Base-by-base conservation (phyloP, 2,329 filamentous ascomycete species). In the Endocalyx cinctus region DNA sequence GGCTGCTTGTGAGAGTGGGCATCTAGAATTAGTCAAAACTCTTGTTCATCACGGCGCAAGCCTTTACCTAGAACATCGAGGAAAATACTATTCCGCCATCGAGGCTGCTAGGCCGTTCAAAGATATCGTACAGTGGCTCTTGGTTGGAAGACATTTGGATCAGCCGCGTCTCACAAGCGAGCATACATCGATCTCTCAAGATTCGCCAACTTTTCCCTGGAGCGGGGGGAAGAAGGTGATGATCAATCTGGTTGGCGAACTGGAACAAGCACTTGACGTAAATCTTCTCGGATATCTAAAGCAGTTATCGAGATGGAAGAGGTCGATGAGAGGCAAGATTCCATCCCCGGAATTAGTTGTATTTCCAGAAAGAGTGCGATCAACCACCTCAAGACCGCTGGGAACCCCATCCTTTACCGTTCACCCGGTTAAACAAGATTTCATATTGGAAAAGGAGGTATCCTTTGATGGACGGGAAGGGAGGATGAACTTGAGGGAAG, bases 11-110 rank as follows among this genome's bases (percentile, higher is more conserved):
- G n/a, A n/a, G n/a, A n/a, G n/a, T n/a, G n/a, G 27, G 6, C 27
- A 14, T 6, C 18, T 7, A 14, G 27, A 29, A 6, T 8, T 6
- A 6, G 27, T 29, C 27, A 29, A 29, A 12, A 29, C n/a, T n/a
- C 27, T 29, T 12, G 27, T 29, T 10, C 27, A 17, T 12, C 27
- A 29, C 18, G 27, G 27, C 6, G 27, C 27, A 6, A 29, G 27
- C 16, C 13, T 29, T 14, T 10, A 29, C 15, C 15, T 29, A 5
- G 12, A 6, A 5, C 15, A 17, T 10, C 12, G 13, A 14, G 27
- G 27, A 17, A 17, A 29, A 10, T 29, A 5, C 27, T 29, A 29
- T 17, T 29, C 27, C 5, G 27, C 15, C 5, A 17, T 29, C 6
- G 27, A 14, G n/a, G 27, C 27, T 12, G 27, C 27, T 12, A 6